Evolutionary conservation across 2,329 filamentous ascomycete genomes (phyloP), one percentile per base, ranked within the genome.

Genomic region (Fragosphaeria purpurea): DNA sequence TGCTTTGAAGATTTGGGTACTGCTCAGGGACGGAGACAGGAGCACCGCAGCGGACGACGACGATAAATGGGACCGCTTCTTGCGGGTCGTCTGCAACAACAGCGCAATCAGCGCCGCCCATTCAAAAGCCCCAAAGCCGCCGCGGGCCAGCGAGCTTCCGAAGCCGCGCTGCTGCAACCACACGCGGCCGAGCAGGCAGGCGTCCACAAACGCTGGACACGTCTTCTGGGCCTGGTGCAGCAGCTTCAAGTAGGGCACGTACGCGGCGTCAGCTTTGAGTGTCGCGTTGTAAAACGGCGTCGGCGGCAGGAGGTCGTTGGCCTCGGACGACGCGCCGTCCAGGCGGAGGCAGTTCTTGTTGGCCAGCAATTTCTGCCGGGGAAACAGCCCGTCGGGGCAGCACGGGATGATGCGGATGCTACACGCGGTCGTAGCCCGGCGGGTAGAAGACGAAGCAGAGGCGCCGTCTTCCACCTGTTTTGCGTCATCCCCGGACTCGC

Each of bases 1-100:
- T 3, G 88, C 90, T 67, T 96, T 97, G 76, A 98, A 96, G 43
- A 97, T 75, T 66, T 97, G 91, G 31, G 91, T 93, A 66, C 85
- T 86, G 69, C 86, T 95, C 60, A 95, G 85, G 7, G 87, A 87
- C 5, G 80, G 74, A 6, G 89, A 88, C 12, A 97, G 74, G 6
- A 87, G 70, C 2, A 55, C 44, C 22, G 85, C 76, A 56, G 82
- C 78, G 1, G 49, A 12, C 1, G 43, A n/a, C 12, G 86, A 85
- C 7, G 50, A 46, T 2, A 46, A 39, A 35, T 33, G 42, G 48
- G 46, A 46, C 40, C 51, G 48, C 53, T 83, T 83, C 6, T 80
- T 77, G 6, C 83, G 85, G 32, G 87, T 87, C n/a, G 79, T 80
- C 64, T 88, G 82, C 41, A 97, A 73, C 2, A 97, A 71, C 11